Conservation (phyloP, 768 basidiomycete species). For the Amanita rimosa region DNA sequence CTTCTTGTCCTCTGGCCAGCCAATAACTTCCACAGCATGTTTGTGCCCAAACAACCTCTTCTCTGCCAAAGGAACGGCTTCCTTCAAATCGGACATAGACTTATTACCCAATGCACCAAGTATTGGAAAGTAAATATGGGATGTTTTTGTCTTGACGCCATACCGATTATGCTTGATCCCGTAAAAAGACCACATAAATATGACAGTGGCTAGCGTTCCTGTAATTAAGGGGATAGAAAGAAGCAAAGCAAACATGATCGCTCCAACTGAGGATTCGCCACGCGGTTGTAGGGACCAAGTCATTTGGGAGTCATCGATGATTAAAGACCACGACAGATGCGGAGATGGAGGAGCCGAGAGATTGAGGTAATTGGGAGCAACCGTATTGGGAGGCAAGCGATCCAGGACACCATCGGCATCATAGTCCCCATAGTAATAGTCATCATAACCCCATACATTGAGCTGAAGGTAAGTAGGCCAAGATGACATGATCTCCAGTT, state of each 20-base stretch:
- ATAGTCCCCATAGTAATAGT: conserved; percentile 87
- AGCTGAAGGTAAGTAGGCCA: conserved; percentile 90
- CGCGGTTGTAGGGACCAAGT: conserved; percentile 74
- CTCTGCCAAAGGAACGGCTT: conserved; percentile 49
- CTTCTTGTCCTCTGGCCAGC: conserved; percentile 92
- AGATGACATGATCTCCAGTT: conserved; percentile 77
- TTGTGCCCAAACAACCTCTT: conserved; percentile 58
- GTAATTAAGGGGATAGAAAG: conserved; percentile 78
- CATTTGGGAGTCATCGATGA: conserved; percentile 68
- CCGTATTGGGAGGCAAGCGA: conserved; percentile 81
- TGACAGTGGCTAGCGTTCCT: conserved; percentile 64
- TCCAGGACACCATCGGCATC: conserved; percentile 85
- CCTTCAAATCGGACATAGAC: conserved; percentile 64
- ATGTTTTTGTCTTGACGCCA: conserved; percentile 65
- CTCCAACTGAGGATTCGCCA: conserved; percentile 70
- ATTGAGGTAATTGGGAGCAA: conserved; percentile 81
- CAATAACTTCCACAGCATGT: conserved; percentile 62
- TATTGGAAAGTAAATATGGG: conserved; percentile 83
- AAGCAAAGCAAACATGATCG: conserved; percentile 81
- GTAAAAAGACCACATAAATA: conserved; percentile 97
- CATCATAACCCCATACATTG: conserved; percentile 85
- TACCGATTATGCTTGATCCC: conserved; percentile 91
- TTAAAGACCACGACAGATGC: conserved; percentile 78
- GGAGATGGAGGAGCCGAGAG: conserved; percentile 85
- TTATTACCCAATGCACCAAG: conserved; percentile 53